Base-by-base conservation (phyloP, 345 rosid species). In the Eucalyptus curtisii region DNA sequence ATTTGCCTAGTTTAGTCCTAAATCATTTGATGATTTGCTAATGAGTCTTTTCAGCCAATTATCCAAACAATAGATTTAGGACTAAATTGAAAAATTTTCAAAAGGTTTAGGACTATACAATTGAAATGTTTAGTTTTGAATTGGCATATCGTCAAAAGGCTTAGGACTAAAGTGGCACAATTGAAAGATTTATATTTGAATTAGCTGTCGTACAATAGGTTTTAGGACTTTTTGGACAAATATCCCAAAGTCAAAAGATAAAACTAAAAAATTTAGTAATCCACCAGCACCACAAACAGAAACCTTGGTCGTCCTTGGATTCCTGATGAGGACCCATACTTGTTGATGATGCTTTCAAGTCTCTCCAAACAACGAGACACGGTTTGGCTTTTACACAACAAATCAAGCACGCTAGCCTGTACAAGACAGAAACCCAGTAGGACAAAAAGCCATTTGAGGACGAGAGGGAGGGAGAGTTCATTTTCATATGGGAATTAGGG, bases 351-450 rank as follows among this genome's bases (percentile, higher is more conserved):
- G 44, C 82, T 76, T 33, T 87, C 37, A 59, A 27, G 31, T 44
- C 31, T 76, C 44, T 48, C 79, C 86, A 90, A 49, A 53, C 59
- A 91, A 92, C 86, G 91, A 92, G 95, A 92, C 94, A 92, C 10
- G 88, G 93, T 89, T 92, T 48, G 88, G 92, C 94, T 93, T 93
- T 92, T 90, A 31, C 92, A 71, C 84, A 87, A 27, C 90, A 89
- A 79, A 85, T 42, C 47, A 76, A 76, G 84, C 42, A 76, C 14
- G 47, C 82, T 40, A 76, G 16, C 47, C 24, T 66, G 19, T 40
- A 76, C 84, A 11, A 40, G 47, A 76, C 47, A 40, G 84, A 20
- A 37, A 37, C 45, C 24, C 44, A 33, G 24, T 68, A 33, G 80
- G 44, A 71, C 81, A 71, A 33, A 33, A 19, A 71, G 44, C 25